These are phyloP conservation scores for Neurospora sp. DNA, from an alignment of 495 filamentous ascomycete species.

Conservation along the genomic window DNA sequence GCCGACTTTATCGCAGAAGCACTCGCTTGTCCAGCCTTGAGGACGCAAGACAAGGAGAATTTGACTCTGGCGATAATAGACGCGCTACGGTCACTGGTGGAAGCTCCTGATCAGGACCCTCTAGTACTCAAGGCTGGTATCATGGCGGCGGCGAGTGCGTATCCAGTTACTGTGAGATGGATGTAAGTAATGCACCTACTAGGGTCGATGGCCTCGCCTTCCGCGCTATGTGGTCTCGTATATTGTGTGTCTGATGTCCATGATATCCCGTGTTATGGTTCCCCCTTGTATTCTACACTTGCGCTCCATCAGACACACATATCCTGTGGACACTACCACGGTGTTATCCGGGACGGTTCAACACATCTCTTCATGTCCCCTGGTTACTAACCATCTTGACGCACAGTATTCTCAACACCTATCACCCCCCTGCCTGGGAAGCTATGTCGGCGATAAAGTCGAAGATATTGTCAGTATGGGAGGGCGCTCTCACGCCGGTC, in stretches of 20 bases:
- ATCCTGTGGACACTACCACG: not conserved
- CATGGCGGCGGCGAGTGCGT: conserved; percentile 79
- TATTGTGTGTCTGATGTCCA: conserved; percentile 12
- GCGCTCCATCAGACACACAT: not conserved
- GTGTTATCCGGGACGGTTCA: not conserved
- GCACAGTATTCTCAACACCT: conserved; percentile 69
- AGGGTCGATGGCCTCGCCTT: conserved; percentile 1
- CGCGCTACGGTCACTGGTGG: conserved; percentile 56
- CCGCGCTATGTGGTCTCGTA: conserved; percentile 13
- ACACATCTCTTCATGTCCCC: not conserved
- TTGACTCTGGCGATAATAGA: conserved; percentile 63
- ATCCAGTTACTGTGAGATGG: conserved; percentile 82
- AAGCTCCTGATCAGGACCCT: conserved; percentile 61
- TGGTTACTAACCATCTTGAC: not conserved
- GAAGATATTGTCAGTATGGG: conserved; percentile 80
- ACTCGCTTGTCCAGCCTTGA: conserved; percentile 75
- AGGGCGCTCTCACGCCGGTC: conserved; percentile 63
- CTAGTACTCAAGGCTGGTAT: conserved; percentile 72
- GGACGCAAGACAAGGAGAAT: conserved; percentile 62
- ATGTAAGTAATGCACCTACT: conserved; percentile 56
- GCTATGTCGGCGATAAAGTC: conserved; percentile 82
- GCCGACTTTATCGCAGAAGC: conserved; percentile 93
- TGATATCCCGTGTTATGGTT: conserved; percentile 6
- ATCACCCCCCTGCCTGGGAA: conserved; percentile 74
- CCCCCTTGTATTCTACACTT: not conserved